Base-by-base conservation (phyloP, 257 asterid species). In the Coffea canephora region DNA sequence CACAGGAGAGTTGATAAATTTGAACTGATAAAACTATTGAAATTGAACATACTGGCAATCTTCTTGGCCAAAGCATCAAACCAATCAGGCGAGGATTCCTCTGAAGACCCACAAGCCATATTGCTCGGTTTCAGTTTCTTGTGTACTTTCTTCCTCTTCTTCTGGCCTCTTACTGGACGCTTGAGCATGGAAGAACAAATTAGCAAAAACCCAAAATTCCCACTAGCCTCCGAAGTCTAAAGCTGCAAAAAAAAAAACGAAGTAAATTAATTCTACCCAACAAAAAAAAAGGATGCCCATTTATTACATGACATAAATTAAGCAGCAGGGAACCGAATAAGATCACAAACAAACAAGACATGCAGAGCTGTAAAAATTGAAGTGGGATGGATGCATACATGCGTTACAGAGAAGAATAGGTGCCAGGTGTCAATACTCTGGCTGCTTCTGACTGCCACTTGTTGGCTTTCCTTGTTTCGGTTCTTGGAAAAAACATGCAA, bases 121-220 rank as follows among this genome's bases (percentile, higher is more conserved):
- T 84, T 84, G 41, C 84, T 86, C 55, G 83, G 86, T 77, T 87
- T 97, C 78, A 71, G 83, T 52, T 88, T 90, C 84, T 82, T 87
- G 82, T 93, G 94, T 75, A 82, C 21, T 84, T 90, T 88, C 43
- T 39, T 39, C 82, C 93, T 90, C 80, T 87, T 93, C 83, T 89
- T 93, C 61, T 78, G 83, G 73, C 94, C 89, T 90, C 89, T 88
- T 77, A 91, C 25, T 66, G 97, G 97, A 65, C 88, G 92, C 97
- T 91, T 93, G 77, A 71, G 61, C 64, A 73, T 69, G 71, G 75
- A 64, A 81, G 67, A 76, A 80, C 80, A 74, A 82, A 80, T 82
- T 61, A 85, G 79, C 59, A 77, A 82, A 83, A 75, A 71, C 83
- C 87, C 83, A 73, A 79, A 81, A 77, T 45, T 81, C 78, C 84